Base-by-base conservation (phyloP, 139 green algal genomes). In the Gonium pectorale region DNA sequence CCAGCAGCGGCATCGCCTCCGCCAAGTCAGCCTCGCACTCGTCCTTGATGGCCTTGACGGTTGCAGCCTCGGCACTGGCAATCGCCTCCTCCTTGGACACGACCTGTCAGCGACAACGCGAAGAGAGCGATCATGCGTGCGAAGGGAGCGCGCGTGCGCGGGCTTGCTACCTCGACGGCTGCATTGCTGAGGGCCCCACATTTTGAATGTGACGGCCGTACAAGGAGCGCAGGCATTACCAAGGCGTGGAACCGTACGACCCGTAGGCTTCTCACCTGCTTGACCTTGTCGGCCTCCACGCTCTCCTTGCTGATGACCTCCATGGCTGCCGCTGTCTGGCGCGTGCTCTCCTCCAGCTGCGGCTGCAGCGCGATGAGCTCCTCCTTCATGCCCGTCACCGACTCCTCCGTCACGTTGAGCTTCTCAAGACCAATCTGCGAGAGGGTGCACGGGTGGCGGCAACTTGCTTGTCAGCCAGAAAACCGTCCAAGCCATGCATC, bases 351-450 rank as follows among this genome's bases (percentile, higher is more conserved):
- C 63, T 92, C 93, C 60, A 98, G 91, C 87, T 96, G 87, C 17
- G 95, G 95, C 89, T 97, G 93, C 68, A 98, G 89, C 19, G 89
- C 93, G 62, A 95, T 94, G 49, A 97, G 93, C 88, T 97, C 94
- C 77, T 90, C 86, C 89, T 96, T 92, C 94, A 97, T 97, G 59
- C 81, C 83, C 60, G 71, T 63, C 73, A 94, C 91, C 35, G 80
- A 89, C 56, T 80, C 62, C 70, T 96, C 93, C n/a, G 94, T 94
- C 4, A 79, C 89, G 27, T 89, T 67, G 51, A 97, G 90, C 92
- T 97, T 97, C 62, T 94, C 92, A 37, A 97, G 84, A 15, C 94
- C 94, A 33, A 85, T 73, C 77, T 83, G 77, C 59, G 73, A 3
- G 17, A 35, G 24, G n/a, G n/a, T n/a, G n/a, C n/a, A n/a, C n/a